Evolutionary conservation across 2,329 filamentous ascomycete genomes (phyloP).

Genomic region (Tolypocladium inflatum): DNA sequence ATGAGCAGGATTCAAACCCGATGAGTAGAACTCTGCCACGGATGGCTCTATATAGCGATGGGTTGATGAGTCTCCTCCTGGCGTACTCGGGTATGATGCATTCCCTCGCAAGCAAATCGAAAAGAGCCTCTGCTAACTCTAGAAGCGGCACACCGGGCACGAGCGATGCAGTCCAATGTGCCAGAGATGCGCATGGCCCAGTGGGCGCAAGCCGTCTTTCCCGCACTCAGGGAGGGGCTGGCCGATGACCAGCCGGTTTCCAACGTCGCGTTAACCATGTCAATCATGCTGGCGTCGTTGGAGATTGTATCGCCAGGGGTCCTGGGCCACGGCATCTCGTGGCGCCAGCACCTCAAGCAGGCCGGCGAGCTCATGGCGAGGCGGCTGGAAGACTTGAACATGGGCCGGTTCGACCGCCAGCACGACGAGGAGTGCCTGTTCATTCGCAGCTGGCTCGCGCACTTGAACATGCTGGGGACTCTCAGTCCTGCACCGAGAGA

Average conservation of each 20-base stretch:
- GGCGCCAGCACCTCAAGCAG: constrained; percentile 70
- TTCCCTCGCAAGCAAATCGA: not conserved
- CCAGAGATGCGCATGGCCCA: constrained; percentile 68
- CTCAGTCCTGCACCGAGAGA: constrained; percentile 46
- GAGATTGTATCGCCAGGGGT: constrained; percentile 77
- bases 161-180: constrained; percentile 63
- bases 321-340: constrained; percentile 71
- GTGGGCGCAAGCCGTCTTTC: constrained; percentile 74
- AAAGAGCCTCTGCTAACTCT: not conserved
- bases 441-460: constrained; percentile 73
- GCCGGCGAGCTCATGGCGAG: constrained; percentile 67
- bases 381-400: constrained; percentile 31
- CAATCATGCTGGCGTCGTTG: constrained; percentile 76
- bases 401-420: constrained; percentile 24
- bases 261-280: constrained; percentile 66
- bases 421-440: constrained; percentile 59
- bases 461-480: constrained; percentile 70
- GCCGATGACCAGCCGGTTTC: constrained; percentile 54
- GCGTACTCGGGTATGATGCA: constrained; percentile 54
- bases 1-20: constrained; percentile 42
- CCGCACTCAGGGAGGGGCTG: constrained; percentile 58
- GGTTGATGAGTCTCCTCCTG: constrained; percentile 67
- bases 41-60: constrained; percentile 59
- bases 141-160: constrained; percentile 65
- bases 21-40: constrained; percentile 39